Base-by-base conservation (phyloP, 1,284 basidiomycete genomes). In the Tilletia caries region DNA sequence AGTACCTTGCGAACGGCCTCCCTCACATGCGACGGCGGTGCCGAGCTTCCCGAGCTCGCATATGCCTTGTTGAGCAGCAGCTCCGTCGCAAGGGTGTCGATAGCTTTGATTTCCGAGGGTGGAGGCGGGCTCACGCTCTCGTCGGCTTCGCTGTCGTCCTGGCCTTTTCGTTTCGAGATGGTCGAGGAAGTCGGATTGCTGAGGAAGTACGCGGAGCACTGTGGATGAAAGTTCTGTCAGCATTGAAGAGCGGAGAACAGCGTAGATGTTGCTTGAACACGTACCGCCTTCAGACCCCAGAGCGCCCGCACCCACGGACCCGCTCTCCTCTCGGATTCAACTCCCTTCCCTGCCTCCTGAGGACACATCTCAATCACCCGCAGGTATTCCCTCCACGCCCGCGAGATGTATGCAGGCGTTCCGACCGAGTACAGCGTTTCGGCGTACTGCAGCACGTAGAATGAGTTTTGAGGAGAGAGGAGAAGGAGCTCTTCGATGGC, bases 401-500 rank as follows among this genome's bases (percentile, higher is more conserved):
- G 75, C 20, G 46, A 71, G 80, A 92, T 89, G 2, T 87, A 85
- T 34, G 32, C 58, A 2, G 58, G 58, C 4, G 32, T 37, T 3
- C 87, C 90, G 10, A 88, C 86, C 0, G 92, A 92, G 80, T 92
- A 93, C 0, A 91, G 91, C 10, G 91, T 92, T 83, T 96, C 93
- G 0, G 92, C 93, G 69, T 90, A 90, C 76, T 91, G 90, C 15
- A 95, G 86, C 70, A 90, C 87, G 69, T 91, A 89, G 79, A 93
- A 92, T 0, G 91, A 90, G 76, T 93, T 95, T 75, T 93, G 91
- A 0, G 93, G 92, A 0, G 89, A 87, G 34, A 95, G 87, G 23
- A 95, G 86, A 50, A 95, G 86, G 1, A 89, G 89, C 83, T 96
- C 93, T 34, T 91, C 90, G 3, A 94, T 86, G 0, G 91, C 87